Evolutionary conservation across 2,329 filamentous ascomycete species (phyloP), one percentile per base, ranked within the genome.

Genomic region (Pseudogymnoascus sp.): DNA sequence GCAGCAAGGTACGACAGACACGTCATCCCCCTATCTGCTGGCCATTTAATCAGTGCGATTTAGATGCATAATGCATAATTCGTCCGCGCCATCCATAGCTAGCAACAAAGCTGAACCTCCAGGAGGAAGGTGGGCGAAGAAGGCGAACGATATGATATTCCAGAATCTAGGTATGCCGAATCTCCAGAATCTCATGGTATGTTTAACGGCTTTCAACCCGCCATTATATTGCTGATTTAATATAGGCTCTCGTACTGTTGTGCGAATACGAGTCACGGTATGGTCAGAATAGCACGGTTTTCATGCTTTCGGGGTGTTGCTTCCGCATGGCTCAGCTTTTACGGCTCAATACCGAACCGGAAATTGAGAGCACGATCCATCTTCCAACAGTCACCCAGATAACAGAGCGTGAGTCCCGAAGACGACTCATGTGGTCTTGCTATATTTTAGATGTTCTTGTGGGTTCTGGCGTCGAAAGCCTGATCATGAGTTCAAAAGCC

Each of bases 401-500:
- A 21, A 50, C 35, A 40, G 42, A 60, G 9, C n/a, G 56, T 17
- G 64, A 65, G 56, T 60, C 50, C 7, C 35, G 56, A 42, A 44
- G 50, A n/a, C 50, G 64, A 4, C 37, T 64, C 7, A 26, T 65
- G 15, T 65, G 64, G 64, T 42, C 64, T 37, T 65, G 62, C 40
- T 65, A 42, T 40, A 33, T 64, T 37, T 21, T 64, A n/a, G 64
- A 65, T 37, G 46, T 26, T 37, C n/a, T 61, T 11, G 35, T 65
- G 11, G 62, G 62, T 21, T 65, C 64, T n/a, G 64, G 64, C 23
- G 62, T 65, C 38, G 64, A 63, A 29, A 33, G 23, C n/a, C 60
- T 60, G 13, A 53, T 61, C 13, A 29, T 31, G 26, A 64, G 64
- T 62, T 29, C 23, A 46, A 44, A 38, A 11, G 33, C 60, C 38